These are phyloP conservation scores for Cystoisospora suis DNA, from an alignment of 169 alveolate species.

Conservation along the genomic window DNA sequence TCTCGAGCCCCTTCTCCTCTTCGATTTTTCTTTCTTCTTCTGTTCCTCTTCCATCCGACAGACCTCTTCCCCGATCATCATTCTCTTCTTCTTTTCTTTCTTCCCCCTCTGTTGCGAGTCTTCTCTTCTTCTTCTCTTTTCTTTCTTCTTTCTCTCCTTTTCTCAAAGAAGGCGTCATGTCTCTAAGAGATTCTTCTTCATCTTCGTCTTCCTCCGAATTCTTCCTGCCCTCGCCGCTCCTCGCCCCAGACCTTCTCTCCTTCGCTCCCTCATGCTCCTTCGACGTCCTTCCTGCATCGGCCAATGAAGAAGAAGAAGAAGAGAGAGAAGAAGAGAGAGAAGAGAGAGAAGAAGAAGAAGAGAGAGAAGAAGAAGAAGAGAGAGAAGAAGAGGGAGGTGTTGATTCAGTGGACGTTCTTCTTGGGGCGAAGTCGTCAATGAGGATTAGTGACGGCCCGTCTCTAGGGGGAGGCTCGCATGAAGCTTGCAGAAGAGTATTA, in stretches of 20 bases:
- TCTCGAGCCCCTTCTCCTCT: background rate
- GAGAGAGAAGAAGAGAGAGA: background rate
- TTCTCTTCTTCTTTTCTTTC: background rate
- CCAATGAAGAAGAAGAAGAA: background rate
- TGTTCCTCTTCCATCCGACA: too few species aligned
- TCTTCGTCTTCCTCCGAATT: background rate
- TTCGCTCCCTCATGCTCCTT: too few species aligned
- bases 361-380: background rate
- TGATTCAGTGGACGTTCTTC: too few species aligned
- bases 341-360: background rate
- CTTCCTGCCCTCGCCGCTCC: background rate
- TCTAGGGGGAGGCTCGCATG: background rate
- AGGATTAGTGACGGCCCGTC: constrained; percentile 10
- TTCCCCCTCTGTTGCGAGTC: background rate
- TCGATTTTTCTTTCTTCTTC: background rate
- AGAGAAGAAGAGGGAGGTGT: background rate
- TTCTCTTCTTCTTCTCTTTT: background rate
- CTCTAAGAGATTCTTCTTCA: background rate
- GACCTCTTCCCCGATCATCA: too few species aligned
- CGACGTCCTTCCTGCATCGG: too few species aligned
- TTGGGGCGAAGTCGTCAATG: constrained; percentile 7
- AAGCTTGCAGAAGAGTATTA: constrained; percentile 15
- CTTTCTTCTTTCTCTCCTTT: background rate
- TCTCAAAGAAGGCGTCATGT: too few species aligned
- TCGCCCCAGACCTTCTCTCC: background rate